Evolutionary conservation across 345 rosid genomes (phyloP).

Genomic region (Ceriops tagal): DNA sequence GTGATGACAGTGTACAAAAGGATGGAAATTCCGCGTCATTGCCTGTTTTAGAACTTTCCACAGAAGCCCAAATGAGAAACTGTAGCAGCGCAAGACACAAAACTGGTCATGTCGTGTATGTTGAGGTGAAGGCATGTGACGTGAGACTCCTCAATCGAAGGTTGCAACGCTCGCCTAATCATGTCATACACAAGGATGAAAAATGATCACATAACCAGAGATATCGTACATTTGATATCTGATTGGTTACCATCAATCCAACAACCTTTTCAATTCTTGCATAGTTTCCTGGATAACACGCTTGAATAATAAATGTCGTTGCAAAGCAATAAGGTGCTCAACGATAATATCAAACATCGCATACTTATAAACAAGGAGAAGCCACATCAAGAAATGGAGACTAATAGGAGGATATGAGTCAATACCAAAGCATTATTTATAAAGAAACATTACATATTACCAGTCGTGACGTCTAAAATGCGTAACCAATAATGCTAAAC

Average conservation of each 20-base stretch:
- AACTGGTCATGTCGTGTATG: slow-evolving; percentile 55
- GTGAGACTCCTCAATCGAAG: slow-evolving; percentile 18
- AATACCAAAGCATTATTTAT: too few relatives aligned
- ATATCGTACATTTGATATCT: not conserved
- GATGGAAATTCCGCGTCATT: slow-evolving; percentile 17
- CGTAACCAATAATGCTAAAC: too few relatives aligned
- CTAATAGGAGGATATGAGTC: too few relatives aligned
- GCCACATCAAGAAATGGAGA: too few relatives aligned
- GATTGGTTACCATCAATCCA: not conserved
- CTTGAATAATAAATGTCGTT: too few relatives aligned
- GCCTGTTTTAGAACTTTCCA: slow-evolving; percentile 8
- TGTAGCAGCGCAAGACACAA: slow-evolving; percentile 38
- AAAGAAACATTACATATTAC: too few relatives aligned
- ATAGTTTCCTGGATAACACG: too few relatives aligned
- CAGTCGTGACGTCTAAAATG: too few relatives aligned
- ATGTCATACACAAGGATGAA: slow-evolving; percentile 33
- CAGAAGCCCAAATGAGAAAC: not conserved
- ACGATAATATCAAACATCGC: too few relatives aligned
- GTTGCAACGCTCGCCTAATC: slow-evolving; percentile 37
- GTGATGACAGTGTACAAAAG: slow-evolving; percentile 31
- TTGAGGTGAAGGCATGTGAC: slow-evolving; percentile 46
- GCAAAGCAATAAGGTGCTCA: not conserved
- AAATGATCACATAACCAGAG: slow-evolving; percentile 30
- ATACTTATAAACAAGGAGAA: too few relatives aligned
- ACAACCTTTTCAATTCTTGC: too few relatives aligned